Evolutionary conservation across 2,329 filamentous ascomycete species (phyloP).

Genomic region (Neofusicoccum sp.): DNA sequence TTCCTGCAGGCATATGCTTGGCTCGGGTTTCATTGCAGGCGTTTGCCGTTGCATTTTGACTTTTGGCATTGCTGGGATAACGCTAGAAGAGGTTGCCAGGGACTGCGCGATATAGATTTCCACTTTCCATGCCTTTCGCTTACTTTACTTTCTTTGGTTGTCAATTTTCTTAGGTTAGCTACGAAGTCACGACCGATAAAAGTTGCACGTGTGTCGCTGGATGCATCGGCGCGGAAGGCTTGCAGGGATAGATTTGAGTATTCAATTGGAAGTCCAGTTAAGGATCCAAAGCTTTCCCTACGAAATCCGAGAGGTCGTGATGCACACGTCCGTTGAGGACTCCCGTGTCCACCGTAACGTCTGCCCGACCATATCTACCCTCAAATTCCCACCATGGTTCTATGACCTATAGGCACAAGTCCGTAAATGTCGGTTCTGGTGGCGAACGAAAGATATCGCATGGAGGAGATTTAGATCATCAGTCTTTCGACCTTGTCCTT

Average conservation of each 20-base stretch:
- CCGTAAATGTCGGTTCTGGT: not conserved
- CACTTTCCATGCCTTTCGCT: no score
- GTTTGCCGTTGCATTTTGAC: conserved; percentile 35
- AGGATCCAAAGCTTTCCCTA: conserved; percentile 12
- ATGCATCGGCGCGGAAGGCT: no score
- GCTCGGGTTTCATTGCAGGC: no score
- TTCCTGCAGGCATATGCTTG: no score
- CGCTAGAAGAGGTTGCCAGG: conserved; percentile 57
- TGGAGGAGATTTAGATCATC: conserved; percentile 66
- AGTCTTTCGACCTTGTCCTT: conserved; percentile 96
- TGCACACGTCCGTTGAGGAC: not conserved
- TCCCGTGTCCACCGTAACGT: not conserved
- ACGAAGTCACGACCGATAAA: no score
- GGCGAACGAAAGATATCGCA: not conserved
- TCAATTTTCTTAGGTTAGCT: no score
- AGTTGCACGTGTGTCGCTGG: no score
- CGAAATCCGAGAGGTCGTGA: not conserved
- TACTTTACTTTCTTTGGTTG: no score
- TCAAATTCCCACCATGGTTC: not conserved
- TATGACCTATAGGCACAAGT: not conserved
- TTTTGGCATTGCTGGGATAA: conserved; percentile 53
- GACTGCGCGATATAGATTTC: conserved; percentile 37
- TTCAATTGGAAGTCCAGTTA: conserved; percentile 14
- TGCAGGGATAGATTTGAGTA: no score
- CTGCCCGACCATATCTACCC: not conserved